A percentile compares a stretch with the other conserved stretches of the same genome.
These are phyloP conservation scores for Pythium sp. DNA, from an alignment of 352 stramenopile species.

Conservation along the genomic window DNA sequence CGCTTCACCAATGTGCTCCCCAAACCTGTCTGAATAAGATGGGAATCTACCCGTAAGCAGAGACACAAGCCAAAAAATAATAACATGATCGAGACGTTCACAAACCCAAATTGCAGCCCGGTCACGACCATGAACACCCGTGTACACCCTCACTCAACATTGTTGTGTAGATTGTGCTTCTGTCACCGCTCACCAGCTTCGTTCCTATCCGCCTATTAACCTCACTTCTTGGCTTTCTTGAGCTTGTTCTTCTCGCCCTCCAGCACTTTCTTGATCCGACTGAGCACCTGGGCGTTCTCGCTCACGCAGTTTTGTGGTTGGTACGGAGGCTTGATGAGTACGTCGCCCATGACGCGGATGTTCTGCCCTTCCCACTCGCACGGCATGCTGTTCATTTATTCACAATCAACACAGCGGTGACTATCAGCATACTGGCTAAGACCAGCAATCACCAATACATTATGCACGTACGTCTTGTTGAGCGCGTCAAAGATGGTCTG, in stretches of 20 bases:
- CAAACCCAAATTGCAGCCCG: neutral
- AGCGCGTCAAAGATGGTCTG: conserved; percentile 86
- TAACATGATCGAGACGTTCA: neutral
- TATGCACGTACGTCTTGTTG: conserved; percentile 77
- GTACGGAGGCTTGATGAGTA: conserved; percentile 85
- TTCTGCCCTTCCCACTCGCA: conserved; percentile 80
- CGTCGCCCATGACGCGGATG: conserved; percentile 84
- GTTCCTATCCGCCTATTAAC: conserved; percentile 16
- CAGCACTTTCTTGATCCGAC: conserved; percentile 83
- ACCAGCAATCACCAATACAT: neutral
- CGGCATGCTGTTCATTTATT: conserved; percentile 53
- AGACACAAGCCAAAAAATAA: neutral
- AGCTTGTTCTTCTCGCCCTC: conserved; percentile 77
- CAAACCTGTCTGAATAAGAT: neutral
- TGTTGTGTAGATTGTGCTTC: neutral
- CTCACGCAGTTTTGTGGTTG: conserved; percentile 77
- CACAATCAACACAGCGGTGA: neutral
- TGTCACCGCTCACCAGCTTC: neutral
- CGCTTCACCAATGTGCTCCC: neutral
- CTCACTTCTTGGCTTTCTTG: conserved; percentile 52
- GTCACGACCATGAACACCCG: neutral
- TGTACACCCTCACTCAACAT: neutral
- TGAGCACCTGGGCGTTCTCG: conserved; percentile 68
- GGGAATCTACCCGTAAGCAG: neutral
- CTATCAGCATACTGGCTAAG: no score